These are phyloP conservation scores for Liriodendron chinense DNA, from an alignment of 164 flowering plant species.

Conservation along the genomic window DNA sequence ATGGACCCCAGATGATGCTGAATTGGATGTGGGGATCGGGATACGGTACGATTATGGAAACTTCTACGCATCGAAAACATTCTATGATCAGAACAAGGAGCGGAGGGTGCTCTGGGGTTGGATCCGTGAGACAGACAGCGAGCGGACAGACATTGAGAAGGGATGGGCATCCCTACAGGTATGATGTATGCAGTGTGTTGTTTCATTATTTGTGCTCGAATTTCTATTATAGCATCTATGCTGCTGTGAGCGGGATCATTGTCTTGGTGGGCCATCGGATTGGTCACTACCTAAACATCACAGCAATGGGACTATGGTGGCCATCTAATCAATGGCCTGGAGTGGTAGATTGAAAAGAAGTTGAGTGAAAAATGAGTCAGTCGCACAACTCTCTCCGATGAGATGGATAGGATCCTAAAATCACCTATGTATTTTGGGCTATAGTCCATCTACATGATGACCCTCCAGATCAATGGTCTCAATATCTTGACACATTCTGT, in stretches of 20 bases:
- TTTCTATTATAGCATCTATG: neutral
- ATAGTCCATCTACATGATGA: neutral
- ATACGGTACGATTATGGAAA: constrained; percentile 68
- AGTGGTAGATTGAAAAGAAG: no score
- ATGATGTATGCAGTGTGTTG: neutral
- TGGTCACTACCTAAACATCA: neutral
- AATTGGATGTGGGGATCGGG: constrained; percentile 68
- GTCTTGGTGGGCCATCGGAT: neutral
- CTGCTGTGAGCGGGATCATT: neutral
- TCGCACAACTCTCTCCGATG: no score
- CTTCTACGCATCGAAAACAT: constrained; percentile 80
- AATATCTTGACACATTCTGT: neutral
- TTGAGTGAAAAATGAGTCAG: no score
- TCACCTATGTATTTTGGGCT: neutral
- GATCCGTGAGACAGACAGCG: constrained; percentile 69
- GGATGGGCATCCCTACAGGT: constrained; percentile 81
- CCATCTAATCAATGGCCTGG: neutral
- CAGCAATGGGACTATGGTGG: no score
- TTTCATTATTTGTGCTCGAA: neutral
- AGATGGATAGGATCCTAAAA: neutral
- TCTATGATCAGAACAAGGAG: constrained; percentile 60
- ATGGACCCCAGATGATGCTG: constrained; percentile 69
- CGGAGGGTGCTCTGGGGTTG: constrained; percentile 86
- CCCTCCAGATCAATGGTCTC: neutral
- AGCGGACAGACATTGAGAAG: constrained; percentile 50